Percentiles rank a stretch among this genome's conserved stretches.
phyloP scores from a whole-genome alignment of 306 rosid species.

The Quercus agrifolia region DNA sequence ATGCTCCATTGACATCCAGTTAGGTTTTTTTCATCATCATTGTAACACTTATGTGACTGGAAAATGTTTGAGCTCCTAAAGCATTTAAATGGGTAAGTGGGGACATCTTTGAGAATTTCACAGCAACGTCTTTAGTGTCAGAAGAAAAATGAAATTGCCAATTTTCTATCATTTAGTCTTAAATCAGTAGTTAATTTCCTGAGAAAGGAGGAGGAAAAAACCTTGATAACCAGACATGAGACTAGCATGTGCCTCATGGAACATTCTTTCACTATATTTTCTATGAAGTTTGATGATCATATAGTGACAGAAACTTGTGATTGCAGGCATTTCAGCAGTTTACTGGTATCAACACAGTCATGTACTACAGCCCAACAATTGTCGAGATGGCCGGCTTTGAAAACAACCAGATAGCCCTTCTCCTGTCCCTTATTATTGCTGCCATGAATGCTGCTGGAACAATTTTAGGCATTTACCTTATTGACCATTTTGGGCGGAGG shows the following conservation, averaged over 20 bases:
- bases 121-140: not conserved
- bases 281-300: not conserved
- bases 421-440: slow-evolving; percentile 75
- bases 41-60: not conserved
- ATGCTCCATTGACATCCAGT: not conserved
- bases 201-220: not conserved
- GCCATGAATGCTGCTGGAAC: slow-evolving; percentile 82
- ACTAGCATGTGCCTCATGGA: not conserved
- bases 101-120: not conserved
- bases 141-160: not conserved
- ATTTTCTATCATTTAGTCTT: not conserved
- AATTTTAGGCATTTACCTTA: slow-evolving; percentile 79
- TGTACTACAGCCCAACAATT: slow-evolving; percentile 97
- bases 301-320: not conserved
- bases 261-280: not conserved
- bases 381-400: slow-evolving; percentile 92
- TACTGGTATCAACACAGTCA: slow-evolving; percentile 92
- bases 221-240: not conserved
- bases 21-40: not conserved
- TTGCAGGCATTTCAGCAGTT: slow-evolving; percentile 94
- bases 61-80: not conserved
- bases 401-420: slow-evolving; percentile 74
- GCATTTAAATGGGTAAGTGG: not conserved
- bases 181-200: not conserved
- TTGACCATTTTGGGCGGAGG: slow-evolving; percentile 69